Base-by-base conservation (phyloP, 129 eudicot species). In the Saussurea involucrata region DNA sequence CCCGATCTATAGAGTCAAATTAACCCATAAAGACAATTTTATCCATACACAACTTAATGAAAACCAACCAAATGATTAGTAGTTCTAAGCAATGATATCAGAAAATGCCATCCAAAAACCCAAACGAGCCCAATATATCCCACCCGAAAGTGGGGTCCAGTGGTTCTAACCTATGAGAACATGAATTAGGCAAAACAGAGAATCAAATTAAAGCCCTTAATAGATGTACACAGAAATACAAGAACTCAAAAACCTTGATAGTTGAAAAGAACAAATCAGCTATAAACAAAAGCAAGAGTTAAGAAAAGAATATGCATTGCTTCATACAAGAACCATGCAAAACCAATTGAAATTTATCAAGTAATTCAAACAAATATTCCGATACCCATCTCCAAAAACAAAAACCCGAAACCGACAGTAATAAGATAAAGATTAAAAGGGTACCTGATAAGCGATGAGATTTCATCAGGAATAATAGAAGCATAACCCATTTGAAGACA, bases 291-390 rank as follows among this genome's bases (percentile, higher is more conserved):
- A 17, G 60, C 60, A 33, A 10, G 27, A 66, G 25, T 33, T 60
- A 73, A 57, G 84, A 68, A 74, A 74, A 57, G 75, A 55, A 80
- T 74, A 80, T 80, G 64, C 84, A 31, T 74, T 80, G 80, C 76
- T 49, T 69, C 25, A 68, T 57, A 80, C 21, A 80, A 20, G 53
- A 80, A 74, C 69, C 80, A 80, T 66, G 17, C 66, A 74, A 36
- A 80, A 73, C 44, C 74, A 37, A 66, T 10, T 64, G 18, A 2
- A 11, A 25, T 36, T 18, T 15, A 44, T 44, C 18, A 63, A 76
- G 72, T 27, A 37, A 24, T 33, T 60, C 60, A 74, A 32, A 34
- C 61, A 33, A 63, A 55, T 28, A 24, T 74, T 74, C 60, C 3
- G 37, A 42, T 42, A 63, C 65, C 71, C 12, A 64, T 11, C 4